Percentiles rank a stretch among this genome's conserved stretches.
These are phyloP conservation scores for Cyclotella baltica DNA, from an alignment of 108 stramenopile genomes.

Conservation along the genomic window DNA sequence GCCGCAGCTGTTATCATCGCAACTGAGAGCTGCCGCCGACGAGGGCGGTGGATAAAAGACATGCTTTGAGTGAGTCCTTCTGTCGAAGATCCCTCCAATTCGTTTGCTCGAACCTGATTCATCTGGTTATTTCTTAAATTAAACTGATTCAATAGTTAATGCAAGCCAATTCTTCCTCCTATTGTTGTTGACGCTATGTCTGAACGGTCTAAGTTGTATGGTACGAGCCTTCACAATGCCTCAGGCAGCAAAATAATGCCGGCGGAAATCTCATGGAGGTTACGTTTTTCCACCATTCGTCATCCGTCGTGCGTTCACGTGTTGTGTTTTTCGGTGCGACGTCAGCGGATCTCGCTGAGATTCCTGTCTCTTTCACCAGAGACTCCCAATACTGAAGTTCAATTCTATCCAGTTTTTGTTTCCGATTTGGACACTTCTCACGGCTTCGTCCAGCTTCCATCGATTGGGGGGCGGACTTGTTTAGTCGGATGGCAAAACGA, in stretches of 20 bases:
- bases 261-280: not conserved
- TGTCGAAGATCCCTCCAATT: not conserved
- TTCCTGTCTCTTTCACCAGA: not conserved
- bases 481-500: not conserved
- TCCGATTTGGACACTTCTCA: not conserved
- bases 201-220: no score
- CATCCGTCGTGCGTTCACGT: not conserved
- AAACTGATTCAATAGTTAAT: not conserved
- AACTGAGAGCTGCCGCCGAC: constrained; percentile 6
- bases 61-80: not conserved
- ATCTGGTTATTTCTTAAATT: not conserved
- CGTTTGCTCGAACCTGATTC: not conserved
- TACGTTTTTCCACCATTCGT: not conserved
- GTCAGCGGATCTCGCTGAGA: not conserved
- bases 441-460: not conserved
- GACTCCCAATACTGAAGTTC: not conserved
- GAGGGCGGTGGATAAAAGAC: not conserved
- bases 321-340: not conserved
- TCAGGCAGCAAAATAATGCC: not conserved
- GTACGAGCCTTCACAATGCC: not conserved
- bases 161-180: not conserved
- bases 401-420: not conserved
- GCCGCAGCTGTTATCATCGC: not conserved
- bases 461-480: not conserved
- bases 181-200: not conserved